Evolutionary conservation across 345 rosid genomes (phyloP).

Genomic region (Carallia brachiata): DNA sequence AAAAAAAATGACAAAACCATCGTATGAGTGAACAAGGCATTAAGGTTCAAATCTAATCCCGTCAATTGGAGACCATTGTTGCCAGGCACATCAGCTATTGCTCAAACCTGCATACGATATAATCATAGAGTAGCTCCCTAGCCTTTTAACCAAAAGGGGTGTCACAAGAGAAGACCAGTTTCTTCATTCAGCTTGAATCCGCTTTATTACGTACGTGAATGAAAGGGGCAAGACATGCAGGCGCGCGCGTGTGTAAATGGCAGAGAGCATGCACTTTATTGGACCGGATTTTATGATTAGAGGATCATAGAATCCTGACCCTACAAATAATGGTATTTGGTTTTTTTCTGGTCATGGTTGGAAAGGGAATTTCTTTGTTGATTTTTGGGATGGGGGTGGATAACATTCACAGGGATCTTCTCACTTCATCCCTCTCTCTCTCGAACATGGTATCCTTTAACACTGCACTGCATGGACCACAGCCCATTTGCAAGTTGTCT

Average conservation of each 20-base stretch:
- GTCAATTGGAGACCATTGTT: too few relatives aligned
- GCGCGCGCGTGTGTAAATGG: constrained; percentile 22
- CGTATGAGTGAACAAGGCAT: too few relatives aligned
- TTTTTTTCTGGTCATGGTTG: too few relatives aligned
- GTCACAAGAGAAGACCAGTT: too few relatives aligned
- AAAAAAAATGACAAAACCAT: too few relatives aligned
- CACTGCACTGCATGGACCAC: constrained; percentile 24
- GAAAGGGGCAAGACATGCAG: constrained; percentile 49
- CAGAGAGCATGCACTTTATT: not conserved
- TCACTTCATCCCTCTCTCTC: not conserved
- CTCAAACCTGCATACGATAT: too few relatives aligned
- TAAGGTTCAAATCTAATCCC: too few relatives aligned
- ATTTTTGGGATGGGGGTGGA: not conserved
- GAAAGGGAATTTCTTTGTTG: too few relatives aligned
- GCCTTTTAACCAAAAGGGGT: not conserved
- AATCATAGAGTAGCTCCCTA: not conserved
- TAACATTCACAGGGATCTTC: too few relatives aligned
- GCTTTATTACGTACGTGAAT: constrained; percentile 29
- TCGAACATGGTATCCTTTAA: not conserved
- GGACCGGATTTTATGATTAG: not conserved
- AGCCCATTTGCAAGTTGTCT: constrained; percentile 20
- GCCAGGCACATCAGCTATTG: too few relatives aligned
- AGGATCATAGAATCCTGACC: not conserved
- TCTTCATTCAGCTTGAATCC: not conserved
- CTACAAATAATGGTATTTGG: too few relatives aligned